Evolutionary conservation across 192 early-diverging fungal genomes (phyloP), one percentile per base, ranked within the genome.

Genomic region (Linderina pennispora): DNA sequence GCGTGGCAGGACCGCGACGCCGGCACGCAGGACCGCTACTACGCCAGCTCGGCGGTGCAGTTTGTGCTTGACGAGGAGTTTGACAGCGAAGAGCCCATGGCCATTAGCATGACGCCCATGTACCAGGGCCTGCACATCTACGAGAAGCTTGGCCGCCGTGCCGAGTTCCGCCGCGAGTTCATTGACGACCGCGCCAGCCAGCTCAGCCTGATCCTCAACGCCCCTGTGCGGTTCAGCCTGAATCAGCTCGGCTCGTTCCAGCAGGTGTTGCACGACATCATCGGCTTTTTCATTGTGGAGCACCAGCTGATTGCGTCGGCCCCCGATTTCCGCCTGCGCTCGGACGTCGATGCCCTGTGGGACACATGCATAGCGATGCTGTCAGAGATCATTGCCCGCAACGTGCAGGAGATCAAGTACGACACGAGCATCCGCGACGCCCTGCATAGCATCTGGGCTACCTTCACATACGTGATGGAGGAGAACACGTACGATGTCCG

Each of bases 61-160:
- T 79, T 82, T 55, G 86, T 82, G 6, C 72, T 89, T 36, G 89
- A 91, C 45, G 90, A 92, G 60, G 90, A 86, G 44, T 80, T 78
- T 45, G 86, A 90, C 53, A 66, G 84, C 79, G 51, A 77, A n/a
- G 82, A 82, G 18, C 77, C 83, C 11, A 65, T 87, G 18, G 65
- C 90, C 15, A 79, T 99, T 40, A 92, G 97, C 54, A 91, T 99
- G 73, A 84, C 85, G 48, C 91, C 94, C 16, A 76, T 99, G 40
- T 97, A 91, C 70, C 91, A 92, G 65, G 95, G 94, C 58, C 73
- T 98, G 43, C 91, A 98, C 45, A 93, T 99, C 33, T 84, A 99
- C 62, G 90, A 92, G 44, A 89, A 91, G 18, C 81, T 99, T 9
- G 93, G 93, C 2, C 84, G 88, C 26, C 80, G 89, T 17, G 70